phyloP scores from a whole-genome alignment of 2,329 filamentous ascomycete genomes.

The Sclerotinia borealis region DNA sequence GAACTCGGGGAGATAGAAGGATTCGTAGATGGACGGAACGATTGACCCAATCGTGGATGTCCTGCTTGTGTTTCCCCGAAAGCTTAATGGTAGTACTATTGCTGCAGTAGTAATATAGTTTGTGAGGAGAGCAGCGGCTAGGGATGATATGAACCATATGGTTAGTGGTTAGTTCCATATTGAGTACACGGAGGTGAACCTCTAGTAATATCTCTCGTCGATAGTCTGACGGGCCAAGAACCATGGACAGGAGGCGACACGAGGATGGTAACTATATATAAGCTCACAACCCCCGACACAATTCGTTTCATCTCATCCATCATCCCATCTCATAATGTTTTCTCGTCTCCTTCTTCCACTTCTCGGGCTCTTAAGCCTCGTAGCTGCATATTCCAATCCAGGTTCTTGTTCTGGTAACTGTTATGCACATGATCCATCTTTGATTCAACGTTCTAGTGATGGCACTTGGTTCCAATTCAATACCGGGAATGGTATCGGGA shows the following conservation, averaged over 20 bases:
- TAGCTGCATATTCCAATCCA: constrained; percentile 32
- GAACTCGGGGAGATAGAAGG: not conserved
- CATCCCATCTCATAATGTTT: not conserved
- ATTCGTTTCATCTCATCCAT: not conserved
- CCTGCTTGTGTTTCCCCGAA: not conserved
- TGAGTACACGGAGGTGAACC: not conserved
- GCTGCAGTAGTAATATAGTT: not conserved
- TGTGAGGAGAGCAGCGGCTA: not conserved
- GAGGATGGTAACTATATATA: not conserved
- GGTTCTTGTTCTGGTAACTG: constrained; percentile 37
- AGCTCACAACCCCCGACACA: not conserved
- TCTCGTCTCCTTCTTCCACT: constrained; percentile 1
- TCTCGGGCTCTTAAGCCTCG: constrained; percentile 6
- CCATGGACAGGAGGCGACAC: no score
- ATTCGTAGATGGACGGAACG: not conserved
- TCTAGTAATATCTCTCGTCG: not conserved
- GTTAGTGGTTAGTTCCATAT: not conserved
- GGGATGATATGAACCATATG: no score
- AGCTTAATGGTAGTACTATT: not conserved
- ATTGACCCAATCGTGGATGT: not conserved
- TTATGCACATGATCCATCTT: constrained; percentile 37
- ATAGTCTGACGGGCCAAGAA: not conserved
- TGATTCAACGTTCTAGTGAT: constrained; percentile 37
- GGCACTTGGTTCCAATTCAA: constrained; percentile 40
- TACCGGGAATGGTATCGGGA: constrained; percentile 37